phyloP scores from a whole-genome alignment of 768 basidiomycete genomes.

The Cyathus striatus region DNA sequence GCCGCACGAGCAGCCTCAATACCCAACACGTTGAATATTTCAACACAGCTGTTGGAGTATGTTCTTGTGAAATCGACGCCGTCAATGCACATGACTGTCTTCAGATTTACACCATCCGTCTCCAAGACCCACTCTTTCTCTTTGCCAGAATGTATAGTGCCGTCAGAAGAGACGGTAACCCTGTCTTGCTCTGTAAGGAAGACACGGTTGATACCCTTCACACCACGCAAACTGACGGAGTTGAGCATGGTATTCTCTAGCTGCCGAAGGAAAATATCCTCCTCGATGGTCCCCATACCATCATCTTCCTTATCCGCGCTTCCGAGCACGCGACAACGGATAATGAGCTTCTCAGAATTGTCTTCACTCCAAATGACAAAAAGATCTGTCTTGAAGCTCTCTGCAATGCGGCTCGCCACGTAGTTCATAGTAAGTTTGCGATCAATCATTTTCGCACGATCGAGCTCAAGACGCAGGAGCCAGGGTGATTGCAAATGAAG shows the following conservation, averaged over 20 bases:
- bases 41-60: constrained; percentile 95
- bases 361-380: constrained; percentile 99
- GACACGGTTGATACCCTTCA: constrained; percentile 84
- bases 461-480: constrained; percentile 94
- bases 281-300: constrained; percentile 68
- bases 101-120: constrained; percentile 94
- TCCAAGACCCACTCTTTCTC: constrained; percentile 96
- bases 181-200: constrained; percentile 91
- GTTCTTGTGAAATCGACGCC: constrained; percentile 93
- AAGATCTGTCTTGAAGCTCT: constrained; percentile 91
- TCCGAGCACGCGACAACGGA: constrained; percentile 91
- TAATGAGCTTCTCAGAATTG: constrained; percentile 94
- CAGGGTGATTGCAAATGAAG: constrained; percentile 92
- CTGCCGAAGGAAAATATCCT: constrained; percentile 94
- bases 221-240: constrained; percentile 91
- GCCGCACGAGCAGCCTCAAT: constrained; percentile 96
- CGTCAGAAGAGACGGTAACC: constrained; percentile 57
- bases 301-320: constrained; percentile 85
- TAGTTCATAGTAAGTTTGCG: constrained; percentile 93
- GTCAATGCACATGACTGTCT: constrained; percentile 91
- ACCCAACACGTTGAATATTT: constrained; percentile 90
- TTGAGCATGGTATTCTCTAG: constrained; percentile 96
- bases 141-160: constrained; percentile 54
- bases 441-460: constrained; percentile 97
- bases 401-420: constrained; percentile 89